Percentiles rank a stretch among this genome's conserved stretches.
Conservation (phyloP, 2,329 filamentous ascomycete genomes). For the Capronia epimyces region DNA sequence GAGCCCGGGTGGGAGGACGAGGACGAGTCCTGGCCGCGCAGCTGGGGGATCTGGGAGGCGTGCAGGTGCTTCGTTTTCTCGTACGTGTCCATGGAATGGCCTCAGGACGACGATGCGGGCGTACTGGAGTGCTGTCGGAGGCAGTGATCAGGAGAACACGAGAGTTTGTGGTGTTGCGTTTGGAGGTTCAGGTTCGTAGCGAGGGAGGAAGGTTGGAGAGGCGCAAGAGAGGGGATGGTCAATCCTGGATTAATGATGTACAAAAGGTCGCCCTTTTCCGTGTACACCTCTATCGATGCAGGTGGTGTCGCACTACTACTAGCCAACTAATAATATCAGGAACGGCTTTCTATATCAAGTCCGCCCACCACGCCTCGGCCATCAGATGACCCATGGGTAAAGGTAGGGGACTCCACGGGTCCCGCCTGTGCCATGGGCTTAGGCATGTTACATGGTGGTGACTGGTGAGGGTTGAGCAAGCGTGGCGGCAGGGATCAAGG, state of each 20-base stretch:
- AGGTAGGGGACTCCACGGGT: background rate
- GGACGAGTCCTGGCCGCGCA: constrained; percentile 12
- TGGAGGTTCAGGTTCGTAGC: no score
- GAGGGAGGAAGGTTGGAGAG: no score
- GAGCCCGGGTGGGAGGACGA: constrained; percentile 16
- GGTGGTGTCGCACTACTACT: background rate
- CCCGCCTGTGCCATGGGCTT: background rate
- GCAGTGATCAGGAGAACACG: background rate
- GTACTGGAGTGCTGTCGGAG: background rate
- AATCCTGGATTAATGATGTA: no score
- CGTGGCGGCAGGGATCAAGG: background rate
- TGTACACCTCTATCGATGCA: no score
- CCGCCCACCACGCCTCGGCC: background rate
- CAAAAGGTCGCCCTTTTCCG: no score
- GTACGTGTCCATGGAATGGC: constrained; percentile 12
- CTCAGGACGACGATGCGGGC: no score
- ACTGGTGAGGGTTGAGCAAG: background rate
- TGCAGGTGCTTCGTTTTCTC: constrained; percentile 9
- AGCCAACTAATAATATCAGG: background rate
- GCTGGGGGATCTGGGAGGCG: constrained; percentile 4
- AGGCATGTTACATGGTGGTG: background rate
- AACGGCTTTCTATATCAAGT: background rate
- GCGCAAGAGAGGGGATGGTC: no score
- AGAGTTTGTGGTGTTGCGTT: background rate
- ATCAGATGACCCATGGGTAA: background rate